phyloP scores from a whole-genome alignment of 2,329 filamentous ascomycete species.

The Coleophoma cylindrospora region DNA sequence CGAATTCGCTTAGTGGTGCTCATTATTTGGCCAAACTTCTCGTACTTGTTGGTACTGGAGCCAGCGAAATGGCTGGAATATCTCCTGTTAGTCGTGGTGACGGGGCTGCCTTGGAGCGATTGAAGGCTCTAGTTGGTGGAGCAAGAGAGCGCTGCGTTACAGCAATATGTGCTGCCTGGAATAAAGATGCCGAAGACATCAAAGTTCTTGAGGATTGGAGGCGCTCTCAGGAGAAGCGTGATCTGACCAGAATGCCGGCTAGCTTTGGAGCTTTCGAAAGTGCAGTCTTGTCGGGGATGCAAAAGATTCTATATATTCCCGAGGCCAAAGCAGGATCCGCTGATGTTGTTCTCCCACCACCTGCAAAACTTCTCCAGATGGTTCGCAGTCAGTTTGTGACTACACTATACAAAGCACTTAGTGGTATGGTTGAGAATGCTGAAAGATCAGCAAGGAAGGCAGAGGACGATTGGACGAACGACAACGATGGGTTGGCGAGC shows the following conservation, averaged over 20 bases:
- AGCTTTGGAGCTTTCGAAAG: slow-evolving; percentile 84
- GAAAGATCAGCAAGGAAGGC: slow-evolving; percentile 66
- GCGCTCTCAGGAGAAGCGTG: slow-evolving; percentile 71
- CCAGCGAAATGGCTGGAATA: slow-evolving; percentile 78
- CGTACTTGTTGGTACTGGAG: slow-evolving; percentile 76
- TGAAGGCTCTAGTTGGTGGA: slow-evolving; percentile 70
- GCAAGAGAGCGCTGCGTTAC: slow-evolving; percentile 81
- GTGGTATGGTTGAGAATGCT: slow-evolving; percentile 95
- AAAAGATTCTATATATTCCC: slow-evolving; percentile 90
- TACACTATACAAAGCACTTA: slow-evolving; percentile 88
- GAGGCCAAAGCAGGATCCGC: slow-evolving; percentile 73
- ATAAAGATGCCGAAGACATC: slow-evolving; percentile 86
- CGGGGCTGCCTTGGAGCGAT: slow-evolving; percentile 59
- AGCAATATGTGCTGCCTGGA: slow-evolving; percentile 87
- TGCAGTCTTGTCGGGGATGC: slow-evolving; percentile 76
- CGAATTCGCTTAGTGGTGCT: slow-evolving; percentile 88
- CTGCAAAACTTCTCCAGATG: slow-evolving; percentile 83
- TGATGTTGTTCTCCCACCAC: slow-evolving; percentile 79
- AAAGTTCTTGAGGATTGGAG: slow-evolving; percentile 94
- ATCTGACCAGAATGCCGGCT: slow-evolving; percentile 86
- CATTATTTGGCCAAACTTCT: slow-evolving; percentile 84
- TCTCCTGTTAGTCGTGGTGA: slow-evolving; percentile 55
- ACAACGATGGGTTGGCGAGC: slow-evolving; percentile 24
- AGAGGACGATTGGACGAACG: slow-evolving; percentile 27
- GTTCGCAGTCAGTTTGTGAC: slow-evolving; percentile 89